Conservation (phyloP, 2,329 filamentous ascomycete genomes). For the Teratosphaeria destructans region DNA sequence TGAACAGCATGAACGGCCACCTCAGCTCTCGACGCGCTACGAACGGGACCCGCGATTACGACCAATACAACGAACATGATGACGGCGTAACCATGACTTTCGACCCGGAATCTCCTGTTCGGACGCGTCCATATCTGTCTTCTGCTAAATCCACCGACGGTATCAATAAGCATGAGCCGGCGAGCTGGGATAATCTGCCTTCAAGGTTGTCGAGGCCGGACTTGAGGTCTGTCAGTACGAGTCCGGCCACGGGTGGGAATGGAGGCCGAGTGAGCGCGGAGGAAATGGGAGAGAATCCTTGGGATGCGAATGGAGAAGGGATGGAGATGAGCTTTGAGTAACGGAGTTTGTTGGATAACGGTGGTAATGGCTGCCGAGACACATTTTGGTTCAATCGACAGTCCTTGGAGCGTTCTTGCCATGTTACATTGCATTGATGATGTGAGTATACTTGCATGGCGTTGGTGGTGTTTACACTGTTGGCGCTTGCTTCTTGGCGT, state of each 20-base stretch:
- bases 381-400: too few species aligned
- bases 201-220: conserved; percentile 4
- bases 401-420: too few species aligned
- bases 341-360: background rate
- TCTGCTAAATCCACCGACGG: background rate
- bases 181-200: conserved; percentile 1
- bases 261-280: background rate
- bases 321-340: conserved; percentile 40
- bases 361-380: too few species aligned
- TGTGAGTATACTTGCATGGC: too few species aligned
- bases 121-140: background rate
- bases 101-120: conserved; percentile 18
- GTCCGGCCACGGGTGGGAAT: conserved; percentile 8
- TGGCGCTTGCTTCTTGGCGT: too few species aligned
- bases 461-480: too few species aligned
- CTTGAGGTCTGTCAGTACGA: conserved; percentile 18
- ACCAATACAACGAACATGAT: conserved; percentile 24
- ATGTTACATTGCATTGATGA: too few species aligned
- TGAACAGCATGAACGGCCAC: conserved; percentile 4
- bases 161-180: background rate
- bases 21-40: background rate
- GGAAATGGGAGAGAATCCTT: conserved; percentile 32
- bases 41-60: conserved; percentile 14
- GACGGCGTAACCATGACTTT: conserved; percentile 41
- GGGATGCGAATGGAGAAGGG: conserved; percentile 39